Percentiles rank a stretch among this genome's conserved stretches.
Evolutionary conservation across 148 eudicot species (phyloP).

Genomic region (Linanthus parryae): DNA sequence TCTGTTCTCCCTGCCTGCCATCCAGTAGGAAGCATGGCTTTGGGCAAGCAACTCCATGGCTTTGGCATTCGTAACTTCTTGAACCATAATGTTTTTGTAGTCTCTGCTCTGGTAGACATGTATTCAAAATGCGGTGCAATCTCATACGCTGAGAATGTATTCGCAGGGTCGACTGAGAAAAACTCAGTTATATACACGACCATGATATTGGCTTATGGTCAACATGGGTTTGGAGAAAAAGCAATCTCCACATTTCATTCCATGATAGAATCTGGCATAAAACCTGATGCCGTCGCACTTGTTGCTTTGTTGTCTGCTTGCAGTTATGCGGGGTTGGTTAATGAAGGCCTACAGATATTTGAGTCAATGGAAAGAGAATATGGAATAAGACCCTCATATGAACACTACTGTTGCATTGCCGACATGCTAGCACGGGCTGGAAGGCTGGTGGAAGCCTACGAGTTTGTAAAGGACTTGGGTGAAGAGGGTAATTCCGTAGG

Average conservation of each 20-base stretch:
- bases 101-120: constrained; percentile 75
- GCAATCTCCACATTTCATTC: constrained; percentile 55
- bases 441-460: constrained; percentile 64
- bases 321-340: constrained; percentile 74
- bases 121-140: constrained; percentile 79
- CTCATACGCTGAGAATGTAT: constrained; percentile 57
- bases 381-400: constrained; percentile 50
- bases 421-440: constrained; percentile 91
- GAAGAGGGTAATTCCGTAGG: constrained; percentile 42
- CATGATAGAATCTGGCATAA: constrained; percentile 44
- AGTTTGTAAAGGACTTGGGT: constrained; percentile 56
- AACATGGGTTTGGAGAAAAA: constrained; percentile 68
- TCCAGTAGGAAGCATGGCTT: constrained; percentile 41
- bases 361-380: constrained; percentile 62
- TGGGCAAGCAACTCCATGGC: constrained; percentile 72
- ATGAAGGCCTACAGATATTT: constrained; percentile 71
- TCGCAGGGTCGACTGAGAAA: constrained; percentile 31
- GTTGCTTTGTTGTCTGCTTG: constrained; percentile 84
- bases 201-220: constrained; percentile 87
- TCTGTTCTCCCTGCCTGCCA: constrained; percentile 81
- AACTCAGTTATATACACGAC: constrained; percentile 74
- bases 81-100: constrained; percentile 65
- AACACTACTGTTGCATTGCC: constrained; percentile 73
- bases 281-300: constrained; percentile 74
- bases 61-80: constrained; percentile 57